A percentile compares a stretch with the other conserved stretches of the same genome.
These are phyloP conservation scores for Daphne laureola DNA, from an alignment of 441 rosid genomes.

Conservation along the genomic window DNA sequence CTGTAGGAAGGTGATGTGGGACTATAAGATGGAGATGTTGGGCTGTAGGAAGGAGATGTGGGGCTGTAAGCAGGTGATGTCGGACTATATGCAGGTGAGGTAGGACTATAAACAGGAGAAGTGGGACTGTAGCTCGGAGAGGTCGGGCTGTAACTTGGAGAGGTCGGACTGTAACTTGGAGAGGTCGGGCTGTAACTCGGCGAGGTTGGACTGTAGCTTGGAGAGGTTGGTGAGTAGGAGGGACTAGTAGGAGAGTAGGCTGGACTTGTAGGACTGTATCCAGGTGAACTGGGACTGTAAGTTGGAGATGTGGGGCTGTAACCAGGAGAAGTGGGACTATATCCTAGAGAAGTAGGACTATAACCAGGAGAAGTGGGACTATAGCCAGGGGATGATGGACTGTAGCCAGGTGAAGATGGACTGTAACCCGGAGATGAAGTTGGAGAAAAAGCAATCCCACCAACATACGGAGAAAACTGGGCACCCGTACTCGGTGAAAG, in stretches of 20 bases:
- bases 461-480: conserved; percentile 82
- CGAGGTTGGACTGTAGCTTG: conserved; percentile 77
- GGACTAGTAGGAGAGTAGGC: conserved; percentile 47
- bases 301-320: conserved; percentile 67
- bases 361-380: conserved; percentile 77
- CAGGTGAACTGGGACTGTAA: conserved; percentile 71
- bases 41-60: conserved; percentile 61
- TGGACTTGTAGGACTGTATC: conserved; percentile 71
- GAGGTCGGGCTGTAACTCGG: conserved; percentile 86
- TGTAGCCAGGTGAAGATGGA: conserved; percentile 60
- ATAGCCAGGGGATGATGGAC: conserved; percentile 80
- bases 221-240: conserved; percentile 70
- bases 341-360: conserved; percentile 82
- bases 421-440: conserved; percentile 81
- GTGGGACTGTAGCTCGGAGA: conserved; percentile 82
- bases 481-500: conserved; percentile 80
- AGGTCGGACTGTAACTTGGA: conserved; percentile 73
- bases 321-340: conserved; percentile 67
- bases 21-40: conserved; percentile 57
- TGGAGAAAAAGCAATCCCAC: conserved; percentile 87
- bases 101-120: conserved; percentile 60
- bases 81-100: conserved; percentile 63
- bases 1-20: conserved; percentile 65
- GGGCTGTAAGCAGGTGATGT: conserved; percentile 79
- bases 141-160: conserved; percentile 78